Evolutionary conservation across 164 flowering plant genomes (phyloP).

Genomic region (Paratinospora sagittata): DNA sequence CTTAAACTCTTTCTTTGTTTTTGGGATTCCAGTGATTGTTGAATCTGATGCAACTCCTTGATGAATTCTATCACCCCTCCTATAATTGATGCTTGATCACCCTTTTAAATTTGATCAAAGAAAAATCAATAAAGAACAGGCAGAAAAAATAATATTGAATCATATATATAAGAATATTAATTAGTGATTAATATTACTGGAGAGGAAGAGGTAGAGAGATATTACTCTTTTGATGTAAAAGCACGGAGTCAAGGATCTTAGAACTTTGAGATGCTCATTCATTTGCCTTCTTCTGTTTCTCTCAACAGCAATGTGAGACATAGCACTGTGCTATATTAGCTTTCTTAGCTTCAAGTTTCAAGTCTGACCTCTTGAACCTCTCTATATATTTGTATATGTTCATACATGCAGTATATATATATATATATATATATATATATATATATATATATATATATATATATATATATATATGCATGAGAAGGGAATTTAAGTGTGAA

Average conservation of each 20-base stretch:
- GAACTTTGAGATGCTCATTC: constrained; percentile 90
- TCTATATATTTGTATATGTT: neutral
- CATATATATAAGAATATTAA: too few relatives aligned
- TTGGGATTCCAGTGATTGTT: constrained; percentile 69
- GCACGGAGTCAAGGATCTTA: constrained; percentile 83
- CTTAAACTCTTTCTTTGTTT: constrained; percentile 71
- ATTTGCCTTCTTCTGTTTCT: constrained; percentile 89
- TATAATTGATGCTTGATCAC: constrained; percentile 94
- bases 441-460: too few relatives aligned
- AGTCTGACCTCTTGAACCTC: too few relatives aligned
- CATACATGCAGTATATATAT: too few relatives aligned
- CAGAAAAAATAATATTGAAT: neutral
- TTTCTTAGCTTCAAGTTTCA: too few relatives aligned
- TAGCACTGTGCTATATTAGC: constrained; percentile 11
- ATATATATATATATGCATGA: constrained; percentile 2
- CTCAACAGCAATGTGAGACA: constrained; percentile 96
- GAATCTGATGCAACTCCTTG: constrained; percentile 84
- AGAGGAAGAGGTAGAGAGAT: constrained; percentile 13
- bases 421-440: too few relatives aligned
- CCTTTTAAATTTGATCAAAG: constrained; percentile 41
- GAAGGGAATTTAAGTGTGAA: neutral
- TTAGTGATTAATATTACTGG: neutral
- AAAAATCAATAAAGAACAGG: neutral
- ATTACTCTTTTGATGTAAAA: constrained; percentile 88
- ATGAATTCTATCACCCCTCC: constrained; percentile 92